These are phyloP conservation scores for Teunomyces aglyptinius DNA, from an alignment of 805 yeast species.

Conservation along the genomic window DNA sequence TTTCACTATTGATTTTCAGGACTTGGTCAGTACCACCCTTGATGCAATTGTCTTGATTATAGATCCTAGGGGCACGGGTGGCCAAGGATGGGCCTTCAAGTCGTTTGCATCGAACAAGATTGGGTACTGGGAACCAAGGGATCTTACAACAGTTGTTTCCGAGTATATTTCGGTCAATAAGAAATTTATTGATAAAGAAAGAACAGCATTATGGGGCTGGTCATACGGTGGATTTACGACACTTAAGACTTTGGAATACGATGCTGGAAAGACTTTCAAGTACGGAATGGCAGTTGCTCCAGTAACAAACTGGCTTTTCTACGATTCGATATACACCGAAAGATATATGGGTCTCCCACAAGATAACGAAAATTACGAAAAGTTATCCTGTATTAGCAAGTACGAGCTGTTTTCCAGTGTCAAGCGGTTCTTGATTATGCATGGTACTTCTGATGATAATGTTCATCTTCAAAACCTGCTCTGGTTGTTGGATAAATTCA, in stretches of 20 bases:
- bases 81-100: constrained; percentile 65
- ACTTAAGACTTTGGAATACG: constrained; percentile 81
- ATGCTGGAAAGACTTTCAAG: constrained; percentile 68
- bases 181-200: constrained; percentile 52
- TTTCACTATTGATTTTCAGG: constrained; percentile 55
- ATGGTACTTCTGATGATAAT: constrained; percentile 96
- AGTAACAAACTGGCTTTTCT: constrained; percentile 89
- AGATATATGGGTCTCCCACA: constrained; percentile 87
- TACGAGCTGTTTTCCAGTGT: constrained; percentile 51
- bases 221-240: constrained; percentile 96
- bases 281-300: constrained; percentile 98
- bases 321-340: constrained; percentile 93
- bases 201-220: constrained; percentile 96
- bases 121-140: constrained; percentile 79
- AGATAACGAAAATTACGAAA: constrained; percentile 63
- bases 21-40: constrained; percentile 53
- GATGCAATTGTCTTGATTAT: constrained; percentile 63
- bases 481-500: constrained; percentile 71
- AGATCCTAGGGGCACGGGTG: constrained; percentile 85
- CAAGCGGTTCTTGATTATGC: constrained; percentile 80
- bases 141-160: constrained; percentile 51
- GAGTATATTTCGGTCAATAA: constrained; percentile 45
- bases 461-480: constrained; percentile 92
- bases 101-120: constrained; percentile 54
- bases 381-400: constrained; percentile 52